Base-by-base conservation (phyloP, 2,329 filamentous ascomycete genomes). In the Cladophialophora immunda region DNA sequence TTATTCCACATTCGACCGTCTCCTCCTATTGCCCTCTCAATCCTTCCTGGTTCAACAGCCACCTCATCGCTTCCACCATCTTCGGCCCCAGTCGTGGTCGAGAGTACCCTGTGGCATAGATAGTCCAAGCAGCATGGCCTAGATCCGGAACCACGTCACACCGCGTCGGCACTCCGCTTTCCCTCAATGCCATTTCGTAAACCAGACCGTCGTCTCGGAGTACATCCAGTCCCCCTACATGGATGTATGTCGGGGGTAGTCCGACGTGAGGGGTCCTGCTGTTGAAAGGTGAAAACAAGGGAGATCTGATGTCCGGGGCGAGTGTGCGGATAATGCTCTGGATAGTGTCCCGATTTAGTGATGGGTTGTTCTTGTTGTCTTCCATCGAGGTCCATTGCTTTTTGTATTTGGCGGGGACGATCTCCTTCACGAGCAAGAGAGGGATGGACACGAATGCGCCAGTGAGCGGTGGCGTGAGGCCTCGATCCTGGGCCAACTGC, bases 401-500 rank as follows among this genome's bases (percentile, higher is more conserved):
- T 25, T 41, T 58, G 30, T 64, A 64, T 30, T 56, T 47, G 13
- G 11, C 38, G 8, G 62, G 53, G 9, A 64, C 55, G 32, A 53
- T 52, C 36, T 64, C 41, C 53, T 64, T 60, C 3, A 60, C 58
- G 25, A 60, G 36, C 58, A 52, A 32, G 4, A 60, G 29, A 13
- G 58, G 58, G 22, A 60, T 60, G 27, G 58, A 60, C n/a, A 64
- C 17, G 27, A 29, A 64, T 32, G 38, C 22, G 8, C 62, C 62
- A 4, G 62, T 64, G 36, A 64, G 34, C 3, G 55, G 62, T n/a
- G 80, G 79, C 2, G 74, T 73, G 0, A 83, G 72, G 4, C 75
- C 72, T 36, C 81, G 76, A 56, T 83, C 79, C 2, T 78, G 75
- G 0, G 78, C 77, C 2, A 78, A 74, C 64, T 81, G 81, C 0